Evolutionary conservation across 495 filamentous ascomycete genomes (phyloP), one percentile per base, ranked within the genome.

Genomic region (Penicillium silybi): DNA sequence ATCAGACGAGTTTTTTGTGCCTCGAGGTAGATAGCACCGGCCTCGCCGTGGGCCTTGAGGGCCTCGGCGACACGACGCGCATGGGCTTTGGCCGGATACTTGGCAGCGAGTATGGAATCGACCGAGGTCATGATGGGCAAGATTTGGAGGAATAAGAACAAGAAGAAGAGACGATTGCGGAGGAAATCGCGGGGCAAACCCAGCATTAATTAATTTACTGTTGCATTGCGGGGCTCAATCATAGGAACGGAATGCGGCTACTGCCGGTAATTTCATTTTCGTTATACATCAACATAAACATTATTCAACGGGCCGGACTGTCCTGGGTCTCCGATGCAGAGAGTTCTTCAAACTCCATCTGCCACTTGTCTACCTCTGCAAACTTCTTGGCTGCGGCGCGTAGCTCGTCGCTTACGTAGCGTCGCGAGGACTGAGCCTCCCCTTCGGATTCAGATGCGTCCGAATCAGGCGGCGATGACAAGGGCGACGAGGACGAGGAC

Each of bases 21-120:
- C 76, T 97, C 91, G 44, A 98, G 80, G 67, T 96, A 98, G 39
- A 98, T 79, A 19, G 68, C 57, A 15, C 70, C 72, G 29, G 59
- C 53, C 17, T 56, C 59, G 37, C 64, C 59, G 52, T 73, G 61
- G 35, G 66, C 46, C 46, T 67, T 51, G 13, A 97, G 86, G 60
- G 83, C 84, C 47, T 89, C 82, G 15, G 81, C 86, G n/a, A 97
- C 91, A 57, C 83, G 83, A 56, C 82, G 79, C 37, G 87, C 88
- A 69, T 98, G 93, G 19, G 79, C 79, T 70, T 97, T 97, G 38
- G 90, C 95, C n/a, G 93, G 95, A 67, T 98, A 98, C 70, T 96
- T 96, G 42, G 83, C 85, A 54, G 75, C 63, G 16, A 85, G 66
- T 29, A 85, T 73, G 17, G 63, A 42, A 47, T 82, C 68, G n/a